phyloP scores from a whole-genome alignment of 2,329 filamentous ascomycete genomes.

The Colletotrichum acutatum region DNA sequence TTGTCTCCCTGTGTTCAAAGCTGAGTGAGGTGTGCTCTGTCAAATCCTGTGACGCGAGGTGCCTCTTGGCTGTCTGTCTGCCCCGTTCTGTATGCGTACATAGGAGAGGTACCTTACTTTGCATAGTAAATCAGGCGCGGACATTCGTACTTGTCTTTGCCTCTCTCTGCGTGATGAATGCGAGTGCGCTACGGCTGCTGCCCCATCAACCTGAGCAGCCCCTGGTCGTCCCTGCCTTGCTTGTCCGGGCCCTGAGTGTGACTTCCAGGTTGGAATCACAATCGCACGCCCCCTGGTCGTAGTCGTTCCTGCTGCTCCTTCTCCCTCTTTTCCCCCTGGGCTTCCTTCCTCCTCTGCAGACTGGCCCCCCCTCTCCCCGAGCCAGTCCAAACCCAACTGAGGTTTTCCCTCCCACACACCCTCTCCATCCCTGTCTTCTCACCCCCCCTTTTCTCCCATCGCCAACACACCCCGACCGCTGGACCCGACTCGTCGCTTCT shows the following conservation, averaged over 20 bases:
- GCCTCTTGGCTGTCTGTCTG: conserved; percentile 3
- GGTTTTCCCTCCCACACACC: conserved; percentile 20
- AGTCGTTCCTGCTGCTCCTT: conserved; percentile 3
- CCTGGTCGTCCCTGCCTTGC: conserved; percentile 12
- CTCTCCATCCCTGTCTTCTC: conserved; percentile 14
- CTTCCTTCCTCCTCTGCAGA: neutral
- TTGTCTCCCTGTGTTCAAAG: neutral
- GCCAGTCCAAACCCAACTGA: conserved; percentile 28
- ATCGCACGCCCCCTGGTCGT: conserved; percentile 15
- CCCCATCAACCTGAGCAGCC: conserved; percentile 32
- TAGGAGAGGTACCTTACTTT: neutral
- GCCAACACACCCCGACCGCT: conserved; percentile 26
- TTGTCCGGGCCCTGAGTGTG: conserved; percentile 3
- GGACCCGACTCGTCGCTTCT: conserved; percentile 34
- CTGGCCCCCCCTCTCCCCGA: conserved; percentile 3
- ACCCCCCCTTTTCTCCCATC: conserved; percentile 7
- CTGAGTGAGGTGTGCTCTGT: neutral
- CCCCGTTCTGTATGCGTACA: conserved; percentile 7
- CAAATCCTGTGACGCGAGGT: neutral
- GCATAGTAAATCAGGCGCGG: no score
- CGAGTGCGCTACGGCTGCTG: conserved; percentile 20
- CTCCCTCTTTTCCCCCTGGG: conserved; percentile 4
- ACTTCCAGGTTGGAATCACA: conserved; percentile 14
- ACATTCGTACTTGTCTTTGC: neutral
- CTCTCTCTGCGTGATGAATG: neutral